These are phyloP conservation scores for Alternaria infectoria DNA, from an alignment of 2,329 filamentous ascomycete species.

Conservation along the genomic window DNA sequence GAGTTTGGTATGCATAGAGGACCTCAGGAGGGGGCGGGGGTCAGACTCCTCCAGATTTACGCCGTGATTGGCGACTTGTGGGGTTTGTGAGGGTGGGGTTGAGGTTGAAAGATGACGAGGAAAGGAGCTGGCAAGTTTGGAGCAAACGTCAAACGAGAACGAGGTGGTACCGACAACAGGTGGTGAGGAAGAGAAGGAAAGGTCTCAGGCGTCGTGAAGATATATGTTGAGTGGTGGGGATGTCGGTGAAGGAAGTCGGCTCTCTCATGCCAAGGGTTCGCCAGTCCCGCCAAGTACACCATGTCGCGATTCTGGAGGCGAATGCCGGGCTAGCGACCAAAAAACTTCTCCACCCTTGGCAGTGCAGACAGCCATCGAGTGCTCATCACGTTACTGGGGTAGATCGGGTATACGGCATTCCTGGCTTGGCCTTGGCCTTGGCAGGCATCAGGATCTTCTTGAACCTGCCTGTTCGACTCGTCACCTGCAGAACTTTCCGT, in stretches of 20 bases:
- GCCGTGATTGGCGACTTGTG: conserved; percentile 33
- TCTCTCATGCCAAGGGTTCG: conserved; percentile 2
- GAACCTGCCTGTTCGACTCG: conserved; percentile 1
- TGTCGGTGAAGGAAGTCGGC: background rate
- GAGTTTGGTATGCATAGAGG: conserved; percentile 27
- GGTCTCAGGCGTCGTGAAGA: background rate
- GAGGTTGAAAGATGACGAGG: background rate
- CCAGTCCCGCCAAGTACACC: background rate
- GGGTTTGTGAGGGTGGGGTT: background rate
- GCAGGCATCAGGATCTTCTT: background rate
- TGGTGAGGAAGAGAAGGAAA: background rate
- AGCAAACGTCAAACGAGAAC: background rate
- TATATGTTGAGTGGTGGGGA: background rate
- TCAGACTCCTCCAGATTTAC: conserved; percentile 35
- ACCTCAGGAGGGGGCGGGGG: conserved; percentile 38
- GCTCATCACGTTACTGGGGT: background rate
- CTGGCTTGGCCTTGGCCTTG: conserved; percentile 7
- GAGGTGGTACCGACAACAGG: background rate
- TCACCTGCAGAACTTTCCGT: background rate
- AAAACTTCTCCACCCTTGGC: conserved; percentile 8
- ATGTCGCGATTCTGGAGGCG: background rate
- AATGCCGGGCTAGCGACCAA: conserved; percentile 1
- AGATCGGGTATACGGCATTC: conserved; percentile 6
- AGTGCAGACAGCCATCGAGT: conserved; percentile 1
- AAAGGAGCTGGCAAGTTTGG: background rate